Evolutionary conservation across 2,329 filamentous ascomycete genomes (phyloP).

Genomic region (Geosmithia morbida): DNA sequence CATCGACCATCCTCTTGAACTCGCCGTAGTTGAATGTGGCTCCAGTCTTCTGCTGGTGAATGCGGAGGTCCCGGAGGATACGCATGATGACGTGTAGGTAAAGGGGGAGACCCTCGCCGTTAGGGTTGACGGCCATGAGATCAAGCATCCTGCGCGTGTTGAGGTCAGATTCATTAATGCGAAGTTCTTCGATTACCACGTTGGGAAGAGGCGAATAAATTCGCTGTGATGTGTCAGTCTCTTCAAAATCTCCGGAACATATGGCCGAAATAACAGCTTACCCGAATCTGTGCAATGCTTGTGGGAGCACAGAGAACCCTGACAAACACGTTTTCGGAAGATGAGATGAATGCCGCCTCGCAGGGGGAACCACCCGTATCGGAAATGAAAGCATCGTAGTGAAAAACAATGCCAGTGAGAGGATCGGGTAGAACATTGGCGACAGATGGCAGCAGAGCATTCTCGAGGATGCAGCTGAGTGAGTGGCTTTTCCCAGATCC

Average conservation of each 20-base stretch:
- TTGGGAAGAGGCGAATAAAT: constrained; percentile 26
- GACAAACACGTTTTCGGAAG: constrained; percentile 25
- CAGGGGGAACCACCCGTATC: constrained; percentile 34
- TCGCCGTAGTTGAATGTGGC: constrained; percentile 30
- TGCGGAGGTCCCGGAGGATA: constrained; percentile 41
- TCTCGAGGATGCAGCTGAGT: constrained; percentile 40
- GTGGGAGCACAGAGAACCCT: constrained; percentile 39
- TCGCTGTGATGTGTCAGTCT: constrained; percentile 8
- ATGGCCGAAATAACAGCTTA: neutral
- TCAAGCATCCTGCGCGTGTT: constrained; percentile 44
- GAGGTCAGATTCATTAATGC: constrained; percentile 34
- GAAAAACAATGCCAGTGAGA: constrained; percentile 47
- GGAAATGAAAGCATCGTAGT: constrained; percentile 44
- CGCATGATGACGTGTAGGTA: constrained; percentile 42
- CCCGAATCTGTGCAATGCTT: constrained; percentile 24
- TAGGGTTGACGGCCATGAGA: constrained; percentile 37
- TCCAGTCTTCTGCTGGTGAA: constrained; percentile 21
- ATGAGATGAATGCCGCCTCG: constrained; percentile 43
- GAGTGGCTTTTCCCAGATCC: constrained; percentile 52
- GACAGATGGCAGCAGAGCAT: constrained; percentile 31
- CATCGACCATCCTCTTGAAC: constrained; percentile 22
- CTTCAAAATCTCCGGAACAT: neutral
- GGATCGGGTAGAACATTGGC: constrained; percentile 32
- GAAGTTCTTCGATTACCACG: constrained; percentile 32
- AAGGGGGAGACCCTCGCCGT: constrained; percentile 27